phyloP scores from a whole-genome alignment of 345 rosid genomes.

The Raphanus raphanistrum region DNA sequence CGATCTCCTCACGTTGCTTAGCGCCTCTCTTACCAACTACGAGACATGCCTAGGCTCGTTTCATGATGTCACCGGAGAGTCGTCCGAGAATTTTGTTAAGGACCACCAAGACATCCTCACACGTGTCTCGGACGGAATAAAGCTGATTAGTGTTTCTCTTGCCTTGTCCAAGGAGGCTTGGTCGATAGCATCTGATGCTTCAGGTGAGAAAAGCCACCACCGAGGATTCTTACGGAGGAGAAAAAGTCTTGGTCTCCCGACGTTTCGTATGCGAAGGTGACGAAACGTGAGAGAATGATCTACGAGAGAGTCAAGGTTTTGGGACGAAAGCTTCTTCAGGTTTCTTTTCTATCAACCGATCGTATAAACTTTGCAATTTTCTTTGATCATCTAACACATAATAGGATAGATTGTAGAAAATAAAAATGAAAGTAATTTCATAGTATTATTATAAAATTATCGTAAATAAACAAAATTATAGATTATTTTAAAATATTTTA shows the following conservation, averaged over 20 bases:
- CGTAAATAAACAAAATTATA: not conserved
- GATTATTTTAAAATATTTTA: not conserved
- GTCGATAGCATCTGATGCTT: not conserved
- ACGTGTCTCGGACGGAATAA: constrained; percentile 19
- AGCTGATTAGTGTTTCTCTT: constrained; percentile 39
- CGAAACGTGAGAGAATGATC: constrained; percentile 26
- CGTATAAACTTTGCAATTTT: not conserved
- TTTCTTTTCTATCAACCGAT: not conserved
- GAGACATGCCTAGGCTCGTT: constrained; percentile 34
- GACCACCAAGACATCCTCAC: not conserved
- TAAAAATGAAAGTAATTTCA: not conserved
- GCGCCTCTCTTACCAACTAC: constrained; percentile 38
- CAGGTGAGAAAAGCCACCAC: constrained; percentile 18
- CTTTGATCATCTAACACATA: not conserved
- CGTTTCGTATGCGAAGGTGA: constrained; percentile 15
- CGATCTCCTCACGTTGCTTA: constrained; percentile 35
- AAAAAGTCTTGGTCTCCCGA: not conserved
- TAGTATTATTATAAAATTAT: not conserved
- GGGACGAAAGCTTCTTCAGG: constrained; percentile 39
- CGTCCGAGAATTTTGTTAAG: not conserved
- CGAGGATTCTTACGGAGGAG: constrained; percentile 18
- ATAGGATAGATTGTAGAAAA: not conserved
- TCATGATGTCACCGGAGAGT: constrained; percentile 6
- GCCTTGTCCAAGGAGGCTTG: constrained; percentile 26
- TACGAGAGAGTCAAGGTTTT: constrained; percentile 21